Conservation (phyloP, 495 filamentous ascomycete species). For the Aspergillus sclerotioniger region DNA sequence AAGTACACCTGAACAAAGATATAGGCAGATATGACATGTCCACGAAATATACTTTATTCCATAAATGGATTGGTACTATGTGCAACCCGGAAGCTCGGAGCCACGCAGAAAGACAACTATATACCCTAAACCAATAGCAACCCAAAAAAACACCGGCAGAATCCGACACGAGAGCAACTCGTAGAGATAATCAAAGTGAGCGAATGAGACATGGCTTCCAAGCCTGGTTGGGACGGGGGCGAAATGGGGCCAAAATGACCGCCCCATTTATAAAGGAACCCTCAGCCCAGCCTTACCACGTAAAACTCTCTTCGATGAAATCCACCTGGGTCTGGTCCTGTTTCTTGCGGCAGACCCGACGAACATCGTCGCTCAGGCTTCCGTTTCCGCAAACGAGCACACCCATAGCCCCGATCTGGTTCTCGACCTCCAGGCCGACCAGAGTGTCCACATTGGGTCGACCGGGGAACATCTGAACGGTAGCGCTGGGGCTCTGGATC, state of each 20-base stretch:
- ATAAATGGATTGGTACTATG: not conserved
- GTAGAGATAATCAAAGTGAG: not conserved
- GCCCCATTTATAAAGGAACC: not conserved
- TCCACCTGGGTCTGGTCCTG: conserved; percentile 66
- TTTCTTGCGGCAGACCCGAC: conserved; percentile 65
- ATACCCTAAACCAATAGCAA: not conserved
- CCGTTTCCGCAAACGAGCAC: conserved; percentile 89
- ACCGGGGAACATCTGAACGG: conserved; percentile 82
- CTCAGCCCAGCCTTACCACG: conserved; percentile 60
- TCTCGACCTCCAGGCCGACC: conserved; percentile 70
- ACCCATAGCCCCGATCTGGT: conserved; percentile 82
- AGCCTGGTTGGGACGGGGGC: not conserved
- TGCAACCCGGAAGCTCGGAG: not conserved
- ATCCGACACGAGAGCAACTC: not conserved
- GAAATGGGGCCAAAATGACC: not conserved
- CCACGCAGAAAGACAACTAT: not conserved
- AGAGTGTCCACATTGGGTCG: conserved; percentile 78
- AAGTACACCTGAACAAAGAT: too few species aligned
- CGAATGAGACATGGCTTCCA: not conserved
- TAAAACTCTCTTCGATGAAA: conserved; percentile 86
- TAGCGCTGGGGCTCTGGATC: conserved; percentile 64
- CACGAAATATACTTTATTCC: too few species aligned
- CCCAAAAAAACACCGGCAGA: not conserved
- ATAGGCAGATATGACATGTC: too few species aligned
- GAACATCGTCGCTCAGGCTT: conserved; percentile 76